Evolutionary conservation across 108 stramenopile genomes (phyloP).

Genomic region (Nitzschia sp.): DNA sequence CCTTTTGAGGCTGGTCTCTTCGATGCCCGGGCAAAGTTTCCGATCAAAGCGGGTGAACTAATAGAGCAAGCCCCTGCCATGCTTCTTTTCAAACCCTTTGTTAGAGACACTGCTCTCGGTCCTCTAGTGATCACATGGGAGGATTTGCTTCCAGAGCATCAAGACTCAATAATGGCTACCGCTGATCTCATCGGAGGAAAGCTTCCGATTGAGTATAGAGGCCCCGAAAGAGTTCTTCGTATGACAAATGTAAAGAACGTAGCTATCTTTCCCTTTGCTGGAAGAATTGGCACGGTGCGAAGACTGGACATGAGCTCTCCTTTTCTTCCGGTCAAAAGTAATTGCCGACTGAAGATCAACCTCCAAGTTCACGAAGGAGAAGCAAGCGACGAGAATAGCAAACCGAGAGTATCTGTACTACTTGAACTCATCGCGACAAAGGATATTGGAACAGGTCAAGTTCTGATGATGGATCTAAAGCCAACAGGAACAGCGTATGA

Average conservation of each 20-base stretch:
- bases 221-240: conserved; percentile 5
- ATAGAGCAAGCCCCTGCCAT: conserved; percentile 34
- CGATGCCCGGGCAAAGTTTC: conserved; percentile 35
- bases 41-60: conserved; percentile 21
- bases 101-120: conserved; percentile 22
- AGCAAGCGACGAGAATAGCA: background rate
- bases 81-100: conserved; percentile 20
- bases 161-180: conserved; percentile 4
- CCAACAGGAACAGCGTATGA: conserved; percentile 21
- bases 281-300: conserved; percentile 37
- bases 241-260: conserved; percentile 20
- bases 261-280: conserved; percentile 37
- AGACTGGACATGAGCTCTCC: conserved; percentile 19
- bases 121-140: conserved; percentile 39
- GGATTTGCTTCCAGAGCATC: conserved; percentile 24
- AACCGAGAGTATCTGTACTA: conserved; percentile 12
- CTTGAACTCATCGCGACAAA: conserved; percentile 37
- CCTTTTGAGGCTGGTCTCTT: conserved; percentile 35
- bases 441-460: conserved; percentile 34
- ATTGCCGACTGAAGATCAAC: conserved; percentile 17
- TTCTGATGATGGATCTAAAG: conserved; percentile 26
- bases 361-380: background rate
- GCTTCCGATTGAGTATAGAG: conserved; percentile 35
- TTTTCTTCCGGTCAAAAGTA: conserved; percentile 17
- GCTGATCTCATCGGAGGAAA: conserved; percentile 12